A percentile compares a stretch with the other conserved stretches of the same genome.
Conservation (phyloP, 371 early-diverging fungal species). For the Enterospora canceri region DNA sequence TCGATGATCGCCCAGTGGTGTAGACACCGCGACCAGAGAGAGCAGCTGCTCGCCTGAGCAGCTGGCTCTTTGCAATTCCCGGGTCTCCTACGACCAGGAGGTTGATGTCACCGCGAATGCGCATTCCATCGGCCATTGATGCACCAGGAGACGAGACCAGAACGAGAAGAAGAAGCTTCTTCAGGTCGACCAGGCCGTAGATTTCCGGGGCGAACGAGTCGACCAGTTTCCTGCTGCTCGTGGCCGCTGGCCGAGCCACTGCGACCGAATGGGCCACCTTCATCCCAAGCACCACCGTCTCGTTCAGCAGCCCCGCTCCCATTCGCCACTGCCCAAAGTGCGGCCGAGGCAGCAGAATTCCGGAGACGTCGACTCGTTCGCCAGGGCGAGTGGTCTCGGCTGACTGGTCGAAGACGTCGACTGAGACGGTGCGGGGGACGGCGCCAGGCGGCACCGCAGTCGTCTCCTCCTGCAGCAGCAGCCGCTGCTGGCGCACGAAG, state of each 20-base stretch:
- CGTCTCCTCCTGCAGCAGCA: slow-evolving; percentile 58
- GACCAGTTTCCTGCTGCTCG: slow-evolving; percentile 59
- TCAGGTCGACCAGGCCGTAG: slow-evolving; percentile 87
- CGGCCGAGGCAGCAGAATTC: slow-evolving; percentile 80
- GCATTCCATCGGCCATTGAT: slow-evolving; percentile 72
- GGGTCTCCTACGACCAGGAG: slow-evolving; percentile 69
- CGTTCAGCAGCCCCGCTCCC: slow-evolving; percentile 80
- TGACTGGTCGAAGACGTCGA: slow-evolving; percentile 70
- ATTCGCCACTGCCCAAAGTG: slow-evolving; percentile 78
- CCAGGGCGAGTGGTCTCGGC: slow-evolving; percentile 75
- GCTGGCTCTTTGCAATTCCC: slow-evolving; percentile 70
- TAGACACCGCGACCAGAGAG: slow-evolving; percentile 52
- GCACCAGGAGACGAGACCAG: slow-evolving; percentile 90
- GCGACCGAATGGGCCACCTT: neutral
- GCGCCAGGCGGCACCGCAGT: slow-evolving; percentile 93
- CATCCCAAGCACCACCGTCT: slow-evolving; percentile 58
- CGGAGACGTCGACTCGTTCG: slow-evolving; percentile 70
- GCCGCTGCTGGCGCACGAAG: slow-evolving; percentile 60
- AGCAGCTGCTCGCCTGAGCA: slow-evolving; percentile 57
- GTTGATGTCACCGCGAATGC: slow-evolving; percentile 65
- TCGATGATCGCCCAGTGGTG: slow-evolving; percentile 67
- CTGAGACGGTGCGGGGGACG: slow-evolving; percentile 81
- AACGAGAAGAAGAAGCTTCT: slow-evolving; percentile 83
- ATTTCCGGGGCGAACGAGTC: slow-evolving; percentile 81
- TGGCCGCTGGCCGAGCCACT: neutral